These are phyloP conservation scores for Fusarium multiceps DNA, from an alignment of 2,329 filamentous ascomycete species.

Conservation along the genomic window DNA sequence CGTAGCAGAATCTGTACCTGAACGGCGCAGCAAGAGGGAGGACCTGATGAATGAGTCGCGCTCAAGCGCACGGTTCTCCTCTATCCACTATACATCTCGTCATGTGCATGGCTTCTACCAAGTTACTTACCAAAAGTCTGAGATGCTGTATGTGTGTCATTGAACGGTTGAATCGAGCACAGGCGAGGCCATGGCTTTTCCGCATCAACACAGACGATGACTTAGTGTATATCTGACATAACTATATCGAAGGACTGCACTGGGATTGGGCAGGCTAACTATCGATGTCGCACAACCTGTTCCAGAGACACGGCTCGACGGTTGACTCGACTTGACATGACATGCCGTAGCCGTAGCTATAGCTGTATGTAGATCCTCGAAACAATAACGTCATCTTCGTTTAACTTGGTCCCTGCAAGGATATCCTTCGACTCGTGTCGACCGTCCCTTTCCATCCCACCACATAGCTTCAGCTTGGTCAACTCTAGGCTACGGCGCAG, in stretches of 20 bases:
- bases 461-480: constrained; percentile 1
- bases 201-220: background rate
- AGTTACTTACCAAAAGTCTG: background rate
- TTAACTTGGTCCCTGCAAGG: background rate
- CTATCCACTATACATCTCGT: constrained; percentile 8
- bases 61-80: constrained; percentile 8
- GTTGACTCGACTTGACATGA: background rate
- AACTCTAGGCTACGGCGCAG: constrained; percentile 31
- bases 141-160: background rate
- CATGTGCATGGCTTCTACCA: background rate
- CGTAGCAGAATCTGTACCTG: constrained; percentile 13
- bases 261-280: background rate
- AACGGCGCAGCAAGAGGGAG: constrained; percentile 25
- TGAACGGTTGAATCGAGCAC: background rate
- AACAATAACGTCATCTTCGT: constrained; percentile 14
- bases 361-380: background rate
- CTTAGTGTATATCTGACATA: background rate
- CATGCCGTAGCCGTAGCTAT: background rate
- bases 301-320: background rate
- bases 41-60: constrained; percentile 2
- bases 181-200: constrained; percentile 2
- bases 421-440: background rate
- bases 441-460: background rate
- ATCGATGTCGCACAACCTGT: background rate
- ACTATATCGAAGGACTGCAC: background rate